A percentile compares a stretch with the other conserved stretches of the same genome.
Evolutionary conservation across 2,329 filamentous ascomycete species (phyloP).

Genomic region (Aspergillus ustus): DNA sequence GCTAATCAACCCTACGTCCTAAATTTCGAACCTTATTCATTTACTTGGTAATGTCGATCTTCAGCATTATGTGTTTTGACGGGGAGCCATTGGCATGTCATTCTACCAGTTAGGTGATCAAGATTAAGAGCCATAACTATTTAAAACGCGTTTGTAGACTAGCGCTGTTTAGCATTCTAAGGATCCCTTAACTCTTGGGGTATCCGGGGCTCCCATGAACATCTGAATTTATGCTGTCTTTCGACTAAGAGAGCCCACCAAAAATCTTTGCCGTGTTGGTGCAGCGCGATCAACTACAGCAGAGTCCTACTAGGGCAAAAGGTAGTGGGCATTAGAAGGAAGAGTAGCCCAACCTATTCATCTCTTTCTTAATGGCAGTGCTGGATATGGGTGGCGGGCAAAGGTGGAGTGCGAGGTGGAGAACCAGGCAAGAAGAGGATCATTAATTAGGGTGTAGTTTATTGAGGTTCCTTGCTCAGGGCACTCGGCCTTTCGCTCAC

Average conservation of each 20-base stretch:
- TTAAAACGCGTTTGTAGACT: conserved; percentile 8
- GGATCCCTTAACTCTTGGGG: conserved; percentile 11
- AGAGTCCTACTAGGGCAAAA: conserved; percentile 3
- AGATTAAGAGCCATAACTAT: conserved; percentile 13
- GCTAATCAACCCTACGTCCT: conserved; percentile 14
- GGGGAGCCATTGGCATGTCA: conserved; percentile 11
- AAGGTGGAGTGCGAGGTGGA: not conserved
- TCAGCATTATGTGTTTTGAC: conserved; percentile 6
- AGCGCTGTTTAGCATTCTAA: conserved; percentile 8
- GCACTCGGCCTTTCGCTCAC: conserved; percentile 3
- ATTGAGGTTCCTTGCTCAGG: conserved; percentile 5
- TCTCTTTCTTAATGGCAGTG: conserved; percentile 12
- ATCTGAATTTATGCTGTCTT: conserved; percentile 8
- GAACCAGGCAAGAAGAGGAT: not conserved
- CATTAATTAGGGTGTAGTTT: conserved; percentile 4
- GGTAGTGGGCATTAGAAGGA: conserved; percentile 5
- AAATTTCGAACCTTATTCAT: conserved; percentile 12
- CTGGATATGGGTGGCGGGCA: conserved; percentile 3
- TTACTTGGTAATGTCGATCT: conserved; percentile 14
- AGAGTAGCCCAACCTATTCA: not conserved
- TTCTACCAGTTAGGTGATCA: conserved; percentile 15
- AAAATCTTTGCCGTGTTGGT: not conserved
- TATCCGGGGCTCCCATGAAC: conserved; percentile 11
- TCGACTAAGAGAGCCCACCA: not conserved
- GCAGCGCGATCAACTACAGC: conserved; percentile 1